Base-by-base conservation (phyloP, 371 early-diverging fungal species). In the Syncephalastrum racemosum region DNA sequence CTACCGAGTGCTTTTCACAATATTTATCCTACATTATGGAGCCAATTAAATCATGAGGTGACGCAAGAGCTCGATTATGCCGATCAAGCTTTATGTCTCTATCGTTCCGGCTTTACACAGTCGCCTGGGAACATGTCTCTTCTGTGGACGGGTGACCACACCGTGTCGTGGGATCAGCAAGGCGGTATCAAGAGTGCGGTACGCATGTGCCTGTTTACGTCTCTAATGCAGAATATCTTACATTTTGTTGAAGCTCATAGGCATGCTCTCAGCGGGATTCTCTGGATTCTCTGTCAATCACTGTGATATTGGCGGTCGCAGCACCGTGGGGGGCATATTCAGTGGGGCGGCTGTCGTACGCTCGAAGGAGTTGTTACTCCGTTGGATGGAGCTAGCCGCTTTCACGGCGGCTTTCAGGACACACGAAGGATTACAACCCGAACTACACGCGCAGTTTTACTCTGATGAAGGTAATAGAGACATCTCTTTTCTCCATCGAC, bases 341-440 rank as follows among this genome's bases (percentile, higher is more conserved):
- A 71, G 71, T 6, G 81, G 77, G 4, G 25, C 70, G 10, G 67
- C 58, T 20, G 66, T 70, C 65, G 24, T 51, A 24, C 64, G 80
- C 23, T 53, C 66, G 18, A 63, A 59, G 40, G 83, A 83, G 24
- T 49, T 81, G 20, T 50, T 83, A 4, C 57, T 59, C 14, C 63
- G 83, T 46, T 83, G 83, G 83, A 71, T 83, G 73, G 83, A 83
- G 41, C 59, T 81, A 15, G 76, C 74, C 10, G 75, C 71, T 6
- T 77, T 77, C 45, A 74, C 77, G 3, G 56, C 71, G 6, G 71
- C 70, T 4, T 83, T 70, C 50, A 64, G 80, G 53, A 78, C 79
- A 2, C 65, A 77, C 8, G 80, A 81, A 60, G 81, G 83, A 53
- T 52, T 41, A 48, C 31, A 23, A 16, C 80, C 82, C 6, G 67